A percentile compares a stretch with the other conserved stretches of the same genome.
Evolutionary conservation across 176 grass and related monocot species (phyloP).

Genomic region (Oryza rufipogon): DNA sequence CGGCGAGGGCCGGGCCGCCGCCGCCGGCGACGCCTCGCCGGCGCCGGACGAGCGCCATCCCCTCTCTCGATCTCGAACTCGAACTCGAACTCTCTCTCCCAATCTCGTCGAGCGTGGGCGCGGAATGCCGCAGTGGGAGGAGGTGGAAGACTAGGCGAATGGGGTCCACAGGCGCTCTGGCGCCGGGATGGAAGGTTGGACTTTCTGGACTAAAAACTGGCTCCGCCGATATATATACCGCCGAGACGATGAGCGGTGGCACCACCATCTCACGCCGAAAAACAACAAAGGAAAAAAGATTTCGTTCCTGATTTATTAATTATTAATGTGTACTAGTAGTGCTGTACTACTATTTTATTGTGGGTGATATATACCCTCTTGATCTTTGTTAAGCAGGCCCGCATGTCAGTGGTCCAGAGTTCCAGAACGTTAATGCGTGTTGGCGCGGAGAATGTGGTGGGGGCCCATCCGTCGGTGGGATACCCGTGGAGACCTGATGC

Average conservation of each 20-base stretch:
- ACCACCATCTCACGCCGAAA: constrained; percentile 5
- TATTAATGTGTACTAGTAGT: too few relatives aligned
- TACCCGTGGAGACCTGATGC: not conserved
- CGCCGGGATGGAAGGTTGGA: constrained; percentile 36
- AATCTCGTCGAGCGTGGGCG: constrained; percentile 25
- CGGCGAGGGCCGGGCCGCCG: constrained; percentile 20
- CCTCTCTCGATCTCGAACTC: not conserved
- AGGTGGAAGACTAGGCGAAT: not conserved
- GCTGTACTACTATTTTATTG: not conserved
- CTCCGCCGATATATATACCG: constrained; percentile 30
- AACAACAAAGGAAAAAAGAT: not conserved
- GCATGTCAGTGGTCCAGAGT: not conserved
- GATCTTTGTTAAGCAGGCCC: not conserved
- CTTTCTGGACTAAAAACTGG: constrained; percentile 17
- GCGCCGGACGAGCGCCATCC: constrained; percentile 36
- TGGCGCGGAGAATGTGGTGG: constrained; percentile 42
- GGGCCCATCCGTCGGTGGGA: not conserved
- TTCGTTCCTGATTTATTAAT: constrained; percentile 9
- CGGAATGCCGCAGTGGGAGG: constrained; percentile 38
- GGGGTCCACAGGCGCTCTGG: constrained; percentile 7
- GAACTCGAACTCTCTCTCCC: not conserved
- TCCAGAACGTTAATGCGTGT: not conserved
- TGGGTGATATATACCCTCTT: not conserved
- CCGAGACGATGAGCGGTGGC: constrained; percentile 14
- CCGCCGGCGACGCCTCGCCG: constrained; percentile 35